Percentiles rank a stretch among this genome's conserved stretches.
Conservation (phyloP, 768 basidiomycete genomes). For the Tylopilus plumbeoviolaceoides region DNA sequence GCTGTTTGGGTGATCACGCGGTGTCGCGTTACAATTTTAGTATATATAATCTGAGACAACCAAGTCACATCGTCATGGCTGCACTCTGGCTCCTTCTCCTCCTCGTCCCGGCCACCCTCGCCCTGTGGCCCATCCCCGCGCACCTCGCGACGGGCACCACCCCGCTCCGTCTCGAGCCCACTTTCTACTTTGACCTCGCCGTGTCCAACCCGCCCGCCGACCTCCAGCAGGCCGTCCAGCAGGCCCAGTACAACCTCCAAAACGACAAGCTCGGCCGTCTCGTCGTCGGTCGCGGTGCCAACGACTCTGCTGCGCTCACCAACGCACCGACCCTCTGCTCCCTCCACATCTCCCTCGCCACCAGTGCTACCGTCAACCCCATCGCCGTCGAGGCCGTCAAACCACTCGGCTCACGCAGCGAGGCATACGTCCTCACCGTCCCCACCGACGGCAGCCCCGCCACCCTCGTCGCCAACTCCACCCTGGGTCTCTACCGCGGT, state of each 20-base stretch:
- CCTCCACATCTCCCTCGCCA: slow-evolving; percentile 26
- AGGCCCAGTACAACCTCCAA: slow-evolving; percentile 28
- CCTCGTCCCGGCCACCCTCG: slow-evolving; percentile 10
- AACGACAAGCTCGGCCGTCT: slow-evolving; percentile 38
- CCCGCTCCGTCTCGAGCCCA: slow-evolving; percentile 21
- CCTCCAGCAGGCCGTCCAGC: slow-evolving; percentile 31
- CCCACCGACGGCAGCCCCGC: slow-evolving; percentile 35
- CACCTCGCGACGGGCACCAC: slow-evolving; percentile 20
- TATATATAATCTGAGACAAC: background rate
- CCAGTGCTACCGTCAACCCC: slow-evolving; percentile 14
- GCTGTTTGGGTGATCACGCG: slow-evolving; percentile 24
- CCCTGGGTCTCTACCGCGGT: slow-evolving; percentile 50
- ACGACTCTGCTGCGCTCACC: slow-evolving; percentile 26
- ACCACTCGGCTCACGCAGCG: slow-evolving; percentile 36
- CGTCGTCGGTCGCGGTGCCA: slow-evolving; percentile 37
- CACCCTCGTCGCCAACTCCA: slow-evolving; percentile 40
- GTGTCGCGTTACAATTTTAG: too few relatives aligned
- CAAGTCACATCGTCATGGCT: too few relatives aligned
- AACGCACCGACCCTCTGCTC: slow-evolving; percentile 23
- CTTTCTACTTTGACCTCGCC: slow-evolving; percentile 28
- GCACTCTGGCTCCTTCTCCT: slow-evolving; percentile 4
- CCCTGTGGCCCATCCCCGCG: slow-evolving; percentile 34
- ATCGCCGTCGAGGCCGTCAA: slow-evolving; percentile 36
- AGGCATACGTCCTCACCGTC: slow-evolving; percentile 41
- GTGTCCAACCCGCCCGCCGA: slow-evolving; percentile 29